Evolutionary conservation across 2,329 filamentous ascomycete species (phyloP).

Genomic region (Beauveria sp.): DNA sequence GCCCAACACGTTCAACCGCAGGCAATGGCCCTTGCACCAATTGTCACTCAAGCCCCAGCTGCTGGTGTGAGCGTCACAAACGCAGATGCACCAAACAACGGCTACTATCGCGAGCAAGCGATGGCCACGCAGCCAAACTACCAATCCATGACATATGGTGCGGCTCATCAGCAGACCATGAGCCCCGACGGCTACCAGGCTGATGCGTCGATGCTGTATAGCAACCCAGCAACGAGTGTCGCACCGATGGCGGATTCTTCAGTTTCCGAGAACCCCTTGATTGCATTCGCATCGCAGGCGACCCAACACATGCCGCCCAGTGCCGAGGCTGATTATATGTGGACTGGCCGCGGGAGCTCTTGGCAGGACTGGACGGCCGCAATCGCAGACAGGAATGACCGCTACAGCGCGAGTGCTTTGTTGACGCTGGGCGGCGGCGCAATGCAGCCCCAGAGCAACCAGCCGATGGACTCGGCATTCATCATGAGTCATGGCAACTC

Average conservation of each 20-base stretch:
- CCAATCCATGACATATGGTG: constrained; percentile 23
- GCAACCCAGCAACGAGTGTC: constrained; percentile 15
- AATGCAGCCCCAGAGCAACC: constrained; percentile 9
- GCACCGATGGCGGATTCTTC: constrained; percentile 17
- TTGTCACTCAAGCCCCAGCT: neutral
- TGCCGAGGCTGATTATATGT: constrained; percentile 24
- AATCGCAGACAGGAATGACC: constrained; percentile 41
- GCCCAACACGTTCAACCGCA: neutral
- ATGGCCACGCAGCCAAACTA: constrained; percentile 23
- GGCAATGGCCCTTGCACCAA: neutral
- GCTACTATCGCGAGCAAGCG: constrained; percentile 22
- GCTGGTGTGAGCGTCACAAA: neutral
- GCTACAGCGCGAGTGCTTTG: constrained; percentile 42
- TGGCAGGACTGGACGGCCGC: constrained; percentile 50
- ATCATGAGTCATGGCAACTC: constrained; percentile 1
- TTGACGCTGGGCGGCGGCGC: constrained; percentile 35
- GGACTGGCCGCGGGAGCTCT: constrained; percentile 32
- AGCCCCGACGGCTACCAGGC: constrained; percentile 18
- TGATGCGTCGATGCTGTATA: constrained; percentile 24
- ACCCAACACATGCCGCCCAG: constrained; percentile 26
- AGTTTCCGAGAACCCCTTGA: constrained; percentile 29
- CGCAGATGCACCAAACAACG: constrained; percentile 19
- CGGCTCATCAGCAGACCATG: constrained; percentile 20
- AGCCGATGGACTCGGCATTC: constrained; percentile 1
- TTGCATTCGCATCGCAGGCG: constrained; percentile 33